Base-by-base conservation (phyloP, 768 basidiomycete species). In the Hericium alpestre region DNA sequence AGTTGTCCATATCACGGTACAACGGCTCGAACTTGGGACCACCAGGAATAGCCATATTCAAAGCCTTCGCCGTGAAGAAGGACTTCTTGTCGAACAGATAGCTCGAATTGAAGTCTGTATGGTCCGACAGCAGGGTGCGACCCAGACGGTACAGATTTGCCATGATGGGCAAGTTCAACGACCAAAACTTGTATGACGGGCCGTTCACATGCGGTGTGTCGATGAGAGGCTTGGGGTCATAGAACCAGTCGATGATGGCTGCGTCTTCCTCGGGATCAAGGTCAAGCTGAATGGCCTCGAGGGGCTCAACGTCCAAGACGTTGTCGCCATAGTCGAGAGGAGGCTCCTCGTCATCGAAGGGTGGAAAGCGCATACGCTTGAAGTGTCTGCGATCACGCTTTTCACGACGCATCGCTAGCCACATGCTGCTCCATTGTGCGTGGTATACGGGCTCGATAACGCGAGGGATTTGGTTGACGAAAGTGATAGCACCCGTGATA, bases 391-490 rank as follows among this genome's bases (percentile, higher is more conserved):
- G 89, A 70, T 99, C 96, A 57, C 96, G 83, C 77, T 99, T 99
- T 74, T 99, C 96, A 59, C 96, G 77, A 59, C 96, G 80, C 96
- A 99, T 99, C 11, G 96, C 95, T 49, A 99, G 76, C 96, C 96
- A 99, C 96, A 99, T 99, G 5, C 91, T 90, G 68, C 92, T 94
- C 96, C 96, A 99, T 66, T 98, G 96, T 1, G 96, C 93, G 70
- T 99, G 96, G 71, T 96, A 98, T 10, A 99, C 82, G 6, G 96
- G 96, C 70, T 98, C 96, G 60, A 98, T 89, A 63, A 99, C 83
- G 50, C 92, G 87, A 46, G 96, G 96, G 40, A 97, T 88, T 71
- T 98, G 93, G 74, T 97, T 98, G 63, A 99, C 96, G 66, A 99
- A 99, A 2, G 96, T 98, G 72, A 99, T 99, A 41, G 96, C 96